These are phyloP conservation scores for Sanguinoderma infundibulare DNA, from an alignment of 1,284 basidiomycete genomes.

Conservation along the genomic window DNA sequence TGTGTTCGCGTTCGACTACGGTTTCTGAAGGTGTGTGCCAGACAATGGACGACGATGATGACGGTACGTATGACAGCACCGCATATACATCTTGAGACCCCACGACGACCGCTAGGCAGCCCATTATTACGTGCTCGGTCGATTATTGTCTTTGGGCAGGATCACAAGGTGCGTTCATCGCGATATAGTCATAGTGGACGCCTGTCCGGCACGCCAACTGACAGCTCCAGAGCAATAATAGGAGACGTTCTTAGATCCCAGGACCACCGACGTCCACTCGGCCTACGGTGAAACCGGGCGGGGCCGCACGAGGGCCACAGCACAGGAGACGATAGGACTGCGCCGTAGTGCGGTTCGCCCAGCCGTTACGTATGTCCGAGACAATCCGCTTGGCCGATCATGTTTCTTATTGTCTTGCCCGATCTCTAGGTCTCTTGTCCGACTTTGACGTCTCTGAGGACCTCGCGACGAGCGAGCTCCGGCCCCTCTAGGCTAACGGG, in stretches of 20 bases:
- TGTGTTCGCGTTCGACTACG: too few relatives aligned
- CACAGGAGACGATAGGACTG: not conserved
- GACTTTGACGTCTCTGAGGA: not conserved
- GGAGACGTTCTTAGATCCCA: too few relatives aligned
- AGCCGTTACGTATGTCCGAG: conserved; percentile 12
- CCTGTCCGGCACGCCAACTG: not conserved
- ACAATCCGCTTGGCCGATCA: conserved; percentile 6
- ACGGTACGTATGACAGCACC: not conserved
- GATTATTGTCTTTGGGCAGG: not conserved
- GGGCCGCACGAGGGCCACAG: not conserved
- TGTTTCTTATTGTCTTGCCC: conserved; percentile 7
- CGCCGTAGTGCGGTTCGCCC: not conserved
- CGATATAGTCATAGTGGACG: not conserved
- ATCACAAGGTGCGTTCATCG: not conserved
- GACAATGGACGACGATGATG: not conserved
- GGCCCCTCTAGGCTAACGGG: not conserved
- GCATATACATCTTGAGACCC: too few relatives aligned
- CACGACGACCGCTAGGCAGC: too few relatives aligned
- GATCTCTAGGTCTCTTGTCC: not conserved
- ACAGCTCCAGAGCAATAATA: too few relatives aligned
- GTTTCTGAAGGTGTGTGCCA: too few relatives aligned
- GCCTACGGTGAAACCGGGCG: not conserved
- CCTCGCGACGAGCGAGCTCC: not conserved
- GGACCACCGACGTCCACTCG: not conserved
- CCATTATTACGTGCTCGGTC: not conserved